Evolutionary conservation across 2,329 filamentous ascomycete species (phyloP).

Genomic region (Leptosphaerulina australis): DNA sequence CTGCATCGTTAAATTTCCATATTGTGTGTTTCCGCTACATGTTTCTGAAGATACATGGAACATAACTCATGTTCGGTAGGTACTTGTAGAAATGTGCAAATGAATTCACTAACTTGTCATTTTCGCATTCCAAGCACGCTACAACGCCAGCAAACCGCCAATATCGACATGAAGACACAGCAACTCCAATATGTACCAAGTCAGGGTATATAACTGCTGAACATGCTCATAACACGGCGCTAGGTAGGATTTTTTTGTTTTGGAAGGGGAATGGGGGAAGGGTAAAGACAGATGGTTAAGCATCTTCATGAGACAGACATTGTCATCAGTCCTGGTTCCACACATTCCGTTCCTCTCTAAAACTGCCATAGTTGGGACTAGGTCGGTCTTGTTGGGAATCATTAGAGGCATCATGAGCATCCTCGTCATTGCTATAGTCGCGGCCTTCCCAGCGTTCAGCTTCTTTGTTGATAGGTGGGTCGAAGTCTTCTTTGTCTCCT

Average conservation of each 20-base stretch:
- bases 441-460: conserved; percentile 52
- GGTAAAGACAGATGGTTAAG: no score
- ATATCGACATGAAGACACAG: not conserved
- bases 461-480: conserved; percentile 51
- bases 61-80: no score
- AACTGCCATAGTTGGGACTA: conserved; percentile 51
- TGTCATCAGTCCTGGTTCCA: conserved; percentile 41
- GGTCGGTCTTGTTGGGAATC: conserved; percentile 19
- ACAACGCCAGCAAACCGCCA: not conserved
- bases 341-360: conserved; percentile 50
- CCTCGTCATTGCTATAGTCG: conserved; percentile 34
- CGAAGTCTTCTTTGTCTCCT: conserved; percentile 41
- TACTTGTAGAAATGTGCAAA: no score
- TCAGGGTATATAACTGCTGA: conserved; percentile 16
- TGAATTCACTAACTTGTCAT: not conserved
- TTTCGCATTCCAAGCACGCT: not conserved
- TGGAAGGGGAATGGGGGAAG: no score
- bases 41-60: no score
- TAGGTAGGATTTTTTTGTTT: not conserved
- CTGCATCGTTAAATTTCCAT: no score
- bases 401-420: conserved; percentile 25
- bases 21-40: no score
- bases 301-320: not conserved
- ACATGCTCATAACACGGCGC: not conserved
- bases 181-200: conserved; percentile 15